Evolutionary conservation across 352 stramenopile species (phyloP).

Genomic region (Paralagenidium karlingii): DNA sequence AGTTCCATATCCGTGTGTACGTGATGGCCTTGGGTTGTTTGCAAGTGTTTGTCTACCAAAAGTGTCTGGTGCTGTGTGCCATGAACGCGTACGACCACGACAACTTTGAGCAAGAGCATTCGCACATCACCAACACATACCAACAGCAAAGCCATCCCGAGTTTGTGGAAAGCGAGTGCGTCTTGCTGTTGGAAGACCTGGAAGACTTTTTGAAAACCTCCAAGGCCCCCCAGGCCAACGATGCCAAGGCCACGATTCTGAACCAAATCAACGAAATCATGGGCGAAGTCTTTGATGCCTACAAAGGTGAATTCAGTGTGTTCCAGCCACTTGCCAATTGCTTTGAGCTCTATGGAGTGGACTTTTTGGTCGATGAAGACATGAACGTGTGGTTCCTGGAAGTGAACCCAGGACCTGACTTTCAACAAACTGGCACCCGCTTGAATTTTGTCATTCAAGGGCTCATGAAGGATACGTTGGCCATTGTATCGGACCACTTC

Average conservation of each 20-base stretch:
- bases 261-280: slow-evolving; percentile 44
- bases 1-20: slow-evolving; percentile 67
- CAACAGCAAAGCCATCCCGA: slow-evolving; percentile 54
- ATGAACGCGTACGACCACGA: slow-evolving; percentile 28
- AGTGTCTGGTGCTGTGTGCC: slow-evolving; percentile 40
- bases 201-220: slow-evolving; percentile 33
- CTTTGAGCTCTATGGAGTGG: slow-evolving; percentile 66
- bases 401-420: slow-evolving; percentile 65
- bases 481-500: slow-evolving; percentile 36
- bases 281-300: slow-evolving; percentile 46
- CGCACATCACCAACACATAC: slow-evolving; percentile 72
- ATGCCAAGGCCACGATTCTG: slow-evolving; percentile 41
- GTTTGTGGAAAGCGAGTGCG: slow-evolving; percentile 58
- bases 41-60: slow-evolving; percentile 59
- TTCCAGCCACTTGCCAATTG: slow-evolving; percentile 56
- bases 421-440: slow-evolving; percentile 54
- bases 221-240: slow-evolving; percentile 17
- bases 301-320: slow-evolving; percentile 62
- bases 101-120: slow-evolving; percentile 40
- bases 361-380: slow-evolving; percentile 62
- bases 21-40: slow-evolving; percentile 37
- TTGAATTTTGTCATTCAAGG: slow-evolving; percentile 46
- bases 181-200: slow-evolving; percentile 42
- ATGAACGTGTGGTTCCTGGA: slow-evolving; percentile 60
- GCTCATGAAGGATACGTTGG: slow-evolving; percentile 45